Conservation (phyloP, 768 basidiomycete species). For the Mycena olivaceomarginata region DNA sequence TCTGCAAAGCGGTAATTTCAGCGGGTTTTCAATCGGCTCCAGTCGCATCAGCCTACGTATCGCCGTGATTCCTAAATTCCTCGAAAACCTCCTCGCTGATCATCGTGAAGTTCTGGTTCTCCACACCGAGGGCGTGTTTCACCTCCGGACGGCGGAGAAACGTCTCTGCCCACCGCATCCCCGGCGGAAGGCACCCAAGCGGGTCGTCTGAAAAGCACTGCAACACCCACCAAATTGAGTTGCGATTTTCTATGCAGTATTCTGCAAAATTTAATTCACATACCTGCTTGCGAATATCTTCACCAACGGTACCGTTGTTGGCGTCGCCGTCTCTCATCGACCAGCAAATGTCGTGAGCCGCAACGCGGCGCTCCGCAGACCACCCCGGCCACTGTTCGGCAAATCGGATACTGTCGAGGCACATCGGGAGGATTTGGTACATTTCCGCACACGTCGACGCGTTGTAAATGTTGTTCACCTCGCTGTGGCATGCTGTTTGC, state of each 20-base stretch:
- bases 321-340: slow-evolving; percentile 29
- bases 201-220: slow-evolving; percentile 33
- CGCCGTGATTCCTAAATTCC: neutral
- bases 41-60: neutral
- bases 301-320: slow-evolving; percentile 44
- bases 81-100: neutral
- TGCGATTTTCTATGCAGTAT: neutral
- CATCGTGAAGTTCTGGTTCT: slow-evolving; percentile 39
- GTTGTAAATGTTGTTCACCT: slow-evolving; percentile 53
- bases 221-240: neutral
- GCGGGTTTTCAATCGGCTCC: neutral
- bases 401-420: slow-evolving; percentile 49
- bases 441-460: slow-evolving; percentile 51
- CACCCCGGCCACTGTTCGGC: slow-evolving; percentile 40
- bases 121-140: slow-evolving; percentile 43
- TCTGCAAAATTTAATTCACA: neutral
- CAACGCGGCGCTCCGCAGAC: slow-evolving; percentile 25
- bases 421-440: slow-evolving; percentile 48
- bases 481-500: slow-evolving; percentile 50
- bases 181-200: slow-evolving; percentile 18
- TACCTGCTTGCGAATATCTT: slow-evolving; percentile 45
- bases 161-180: slow-evolving; percentile 43
- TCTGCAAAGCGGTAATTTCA: neutral
- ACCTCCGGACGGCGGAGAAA: slow-evolving; percentile 44
- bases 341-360: slow-evolving; percentile 34